These are phyloP conservation scores for Avena eriantha DNA, from an alignment of 176 grass and related monocot genomes.

Conservation along the genomic window DNA sequence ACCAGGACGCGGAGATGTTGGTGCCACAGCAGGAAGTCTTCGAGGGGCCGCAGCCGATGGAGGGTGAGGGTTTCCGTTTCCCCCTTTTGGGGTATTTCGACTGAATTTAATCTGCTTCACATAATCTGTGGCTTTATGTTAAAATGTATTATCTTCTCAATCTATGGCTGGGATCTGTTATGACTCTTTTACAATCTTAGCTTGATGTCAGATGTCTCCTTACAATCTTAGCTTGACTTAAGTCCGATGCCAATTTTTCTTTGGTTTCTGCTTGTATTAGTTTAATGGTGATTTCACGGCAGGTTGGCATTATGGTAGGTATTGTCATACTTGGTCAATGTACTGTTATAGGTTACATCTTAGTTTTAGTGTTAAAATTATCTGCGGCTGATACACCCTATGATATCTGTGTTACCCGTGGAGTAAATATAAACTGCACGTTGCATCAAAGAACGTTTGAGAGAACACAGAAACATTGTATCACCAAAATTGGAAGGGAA, in stretches of 20 bases:
- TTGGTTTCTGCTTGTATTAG: neutral
- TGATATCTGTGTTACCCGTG: too few species aligned
- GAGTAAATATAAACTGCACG: neutral
- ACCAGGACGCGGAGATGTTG: conserved; percentile 68
- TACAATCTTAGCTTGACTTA: neutral
- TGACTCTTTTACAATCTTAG: neutral
- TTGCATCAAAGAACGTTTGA: neutral
- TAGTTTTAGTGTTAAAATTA: neutral
- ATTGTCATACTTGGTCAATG: neutral
- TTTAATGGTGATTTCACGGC: neutral
- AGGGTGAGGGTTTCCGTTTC: conserved; percentile 47
- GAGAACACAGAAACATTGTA: neutral
- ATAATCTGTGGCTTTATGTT: neutral
- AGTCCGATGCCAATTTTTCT: neutral
- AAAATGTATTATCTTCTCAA: neutral
- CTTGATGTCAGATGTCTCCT: neutral
- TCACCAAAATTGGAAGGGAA: neutral
- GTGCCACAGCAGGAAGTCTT: conserved; percentile 53
- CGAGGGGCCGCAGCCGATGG: conserved; percentile 65
- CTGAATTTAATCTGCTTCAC: neutral
- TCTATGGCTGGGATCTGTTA: neutral
- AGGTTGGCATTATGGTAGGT: neutral
- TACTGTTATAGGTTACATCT: neutral
- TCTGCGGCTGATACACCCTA: neutral
- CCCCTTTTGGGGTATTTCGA: neutral